Evolutionary conservation across 352 stramenopile species (phyloP), one percentile per base, ranked within the genome.

Genomic region (Pythium phragmitis): DNA sequence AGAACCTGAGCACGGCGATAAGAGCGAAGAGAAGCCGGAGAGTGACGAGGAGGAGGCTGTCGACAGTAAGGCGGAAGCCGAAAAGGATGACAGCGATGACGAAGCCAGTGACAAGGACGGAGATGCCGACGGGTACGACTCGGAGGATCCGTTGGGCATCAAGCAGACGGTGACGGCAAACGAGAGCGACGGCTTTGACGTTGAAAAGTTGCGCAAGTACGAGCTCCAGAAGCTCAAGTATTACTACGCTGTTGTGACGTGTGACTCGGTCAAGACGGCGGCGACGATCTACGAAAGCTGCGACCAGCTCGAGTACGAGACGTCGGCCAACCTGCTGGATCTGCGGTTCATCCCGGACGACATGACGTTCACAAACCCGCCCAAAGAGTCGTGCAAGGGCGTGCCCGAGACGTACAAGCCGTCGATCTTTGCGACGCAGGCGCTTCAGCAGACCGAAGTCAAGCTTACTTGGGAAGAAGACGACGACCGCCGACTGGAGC

Each of bases 181-280:
- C 55, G 72, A 76, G 48, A 75, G 83, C 19, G 78, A 91, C 37
- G 78, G 90, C 21, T 98, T 98, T 66, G 92, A 99, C 75, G 75
- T 78, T 30, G 96, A 99, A 75, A 97, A 97, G 65, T 76, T 99
- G 39, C 88, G 96, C 57, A 87, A 88, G 37, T 99, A 99, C 75
- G 97, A 99, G 72, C 81, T 98, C 47, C 92, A 98, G 57, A 99
- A 98, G 74, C 80, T 99, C 37, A 92, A 96, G 65, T 99, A 99
- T 75, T 99, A 98, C 70, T 99, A 99, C 82, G 97, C 96, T 5
- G 80, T 99, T 19, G 94, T 96, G 13, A 96, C 94, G 46, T 99
- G 97, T 79, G 82, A 97, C 57, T 94, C 80, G 26, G 76, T 94
- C 34, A 88, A 94, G 54, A 94, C 95, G 9, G 94, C 97, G 30